Base-by-base conservation (phyloP, 768 basidiomycete species). In the Boletus pseudo-olivaceus region DNA sequence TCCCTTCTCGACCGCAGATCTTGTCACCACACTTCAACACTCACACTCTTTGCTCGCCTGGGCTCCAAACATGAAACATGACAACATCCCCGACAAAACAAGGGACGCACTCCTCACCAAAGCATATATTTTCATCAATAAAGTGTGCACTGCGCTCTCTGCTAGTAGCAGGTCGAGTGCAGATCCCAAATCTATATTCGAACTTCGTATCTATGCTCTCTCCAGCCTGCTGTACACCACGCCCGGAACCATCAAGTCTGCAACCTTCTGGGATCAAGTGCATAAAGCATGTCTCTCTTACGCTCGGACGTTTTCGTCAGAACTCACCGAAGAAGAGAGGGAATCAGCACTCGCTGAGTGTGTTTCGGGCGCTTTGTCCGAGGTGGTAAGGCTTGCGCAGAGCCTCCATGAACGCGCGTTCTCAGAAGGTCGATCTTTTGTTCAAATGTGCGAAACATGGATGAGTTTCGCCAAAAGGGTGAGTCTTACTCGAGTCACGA, bases 361-460 rank as follows among this genome's bases (percentile, higher is more conserved):
- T 1, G 72, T 87, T 4, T 74, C 81, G 14, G 56, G 66, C 1
- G 67, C 75, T 1, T 82, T 81, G 52, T 69, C 70, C 7, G 72
- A 74, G 17, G 55, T 87, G 2, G 67, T 83, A n/a, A 59, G 54
- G 4, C 58, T 70, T 40, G 76, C 76, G 0, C 74, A 78, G 60
- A 47, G 29, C 75, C 56, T 49, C 53, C 30, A 78, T 75, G 58
- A 57, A 47, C n/a, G 64, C 53, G 2, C 57, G 0, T 85, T 86
- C 57, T 58, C 81, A 51, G 67, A 67, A 15, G 82, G 82, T 3
- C 76, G 71, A 44, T 74, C 77, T 1, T 92, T 87, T 61, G 56
- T 81, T 14, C 73, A 74, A 8, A 81, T 87, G 65, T 90, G 88
- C 64, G 87, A 91, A 58, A 82, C 81, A 50, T 90, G 90, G 83